Evolutionary conservation across 2,329 filamentous ascomycete genomes (phyloP), one percentile per base, ranked within the genome.

Genomic region (Ustulina deusta): DNA sequence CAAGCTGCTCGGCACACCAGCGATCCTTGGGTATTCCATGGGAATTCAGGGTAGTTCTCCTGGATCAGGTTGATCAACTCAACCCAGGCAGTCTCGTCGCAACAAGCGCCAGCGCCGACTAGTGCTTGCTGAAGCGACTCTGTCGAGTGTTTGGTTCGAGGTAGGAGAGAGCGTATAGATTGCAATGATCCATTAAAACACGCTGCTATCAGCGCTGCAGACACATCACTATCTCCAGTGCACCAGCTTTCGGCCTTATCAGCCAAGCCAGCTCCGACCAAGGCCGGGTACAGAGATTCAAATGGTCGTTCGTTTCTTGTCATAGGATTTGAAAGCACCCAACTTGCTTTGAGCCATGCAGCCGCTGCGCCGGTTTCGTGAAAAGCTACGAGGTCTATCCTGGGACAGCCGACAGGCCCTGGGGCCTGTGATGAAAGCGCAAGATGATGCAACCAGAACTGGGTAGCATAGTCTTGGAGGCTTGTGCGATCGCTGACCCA

Each of bases 361-460:
- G 49, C 2, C 10, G 2, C 49, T 27, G 29, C 29, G 15, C 49
- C 49, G 13, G 49, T 5, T 34, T 54, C 49, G 6, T n/a, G 29
- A 36, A 54, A 54, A 1, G 15, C 10, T 20, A 5, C 29, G 2
- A 54, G n/a, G 6, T 36, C 29, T 54, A 7, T 17, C 11, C 6
- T 9, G 1, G 13, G 15, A 15, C 15, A n/a, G 27, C 5, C 13
- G 15, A 17, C 2, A 6, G 22, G 17, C 17, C 6, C 49, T 54
- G 1, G 3, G 13, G 27, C 2, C 2, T 54, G 4, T 22, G 10
- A 34, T 10, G 49, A 34, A 20, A 54, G 49, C 1, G 13, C 27
- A 20, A 54, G n/a, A 25, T 54, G 49, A 20, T 36, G 49, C 49
- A 54, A 4, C 48, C 48, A 52, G 29, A 29, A 52, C 6, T 17